Conservation (phyloP, 768 basidiomycete genomes). For the Boletellus sp. region DNA sequence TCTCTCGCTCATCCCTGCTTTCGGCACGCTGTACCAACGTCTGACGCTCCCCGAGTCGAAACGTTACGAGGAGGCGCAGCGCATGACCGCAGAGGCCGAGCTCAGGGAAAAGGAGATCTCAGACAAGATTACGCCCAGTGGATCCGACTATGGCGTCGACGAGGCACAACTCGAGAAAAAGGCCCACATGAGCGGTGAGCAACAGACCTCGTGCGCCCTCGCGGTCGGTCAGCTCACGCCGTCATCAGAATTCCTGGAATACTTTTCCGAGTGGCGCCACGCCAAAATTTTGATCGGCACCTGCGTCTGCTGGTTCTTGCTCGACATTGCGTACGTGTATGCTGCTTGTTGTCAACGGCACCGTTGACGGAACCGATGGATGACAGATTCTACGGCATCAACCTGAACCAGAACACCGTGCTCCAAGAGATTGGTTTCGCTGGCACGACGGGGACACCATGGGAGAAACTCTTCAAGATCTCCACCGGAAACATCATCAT, state of each 20-base stretch:
- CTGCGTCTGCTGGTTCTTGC: slow-evolving; percentile 66
- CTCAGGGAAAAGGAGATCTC: slow-evolving; percentile 32
- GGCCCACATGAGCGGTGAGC: slow-evolving; percentile 49
- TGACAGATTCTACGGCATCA: slow-evolving; percentile 70
- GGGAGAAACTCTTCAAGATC: slow-evolving; percentile 65
- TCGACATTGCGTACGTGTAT: slow-evolving; percentile 61
- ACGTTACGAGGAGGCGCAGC: slow-evolving; percentile 46
- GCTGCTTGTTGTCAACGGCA: not conserved
- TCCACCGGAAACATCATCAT: slow-evolving; percentile 69
- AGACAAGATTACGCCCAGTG: not conserved
- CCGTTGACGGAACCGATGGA: not conserved
- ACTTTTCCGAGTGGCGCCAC: slow-evolving; percentile 74
- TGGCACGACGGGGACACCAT: slow-evolving; percentile 51
- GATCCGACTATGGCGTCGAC: not conserved
- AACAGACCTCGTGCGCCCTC: no score
- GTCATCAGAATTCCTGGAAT: slow-evolving; percentile 52
- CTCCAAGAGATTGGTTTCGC: slow-evolving; percentile 68
- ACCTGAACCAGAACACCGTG: slow-evolving; percentile 74
- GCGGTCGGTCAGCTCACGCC: not conserved
- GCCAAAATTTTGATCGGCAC: slow-evolving; percentile 66
- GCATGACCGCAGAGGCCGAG: slow-evolving; percentile 23
- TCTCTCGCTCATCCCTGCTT: slow-evolving; percentile 71
- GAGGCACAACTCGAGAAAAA: slow-evolving; percentile 36
- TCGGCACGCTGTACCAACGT: slow-evolving; percentile 72
- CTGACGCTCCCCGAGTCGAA: slow-evolving; percentile 69